phyloP scores from a whole-genome alignment of 257 asterid genomes.

The Penstemon davidsonii region DNA sequence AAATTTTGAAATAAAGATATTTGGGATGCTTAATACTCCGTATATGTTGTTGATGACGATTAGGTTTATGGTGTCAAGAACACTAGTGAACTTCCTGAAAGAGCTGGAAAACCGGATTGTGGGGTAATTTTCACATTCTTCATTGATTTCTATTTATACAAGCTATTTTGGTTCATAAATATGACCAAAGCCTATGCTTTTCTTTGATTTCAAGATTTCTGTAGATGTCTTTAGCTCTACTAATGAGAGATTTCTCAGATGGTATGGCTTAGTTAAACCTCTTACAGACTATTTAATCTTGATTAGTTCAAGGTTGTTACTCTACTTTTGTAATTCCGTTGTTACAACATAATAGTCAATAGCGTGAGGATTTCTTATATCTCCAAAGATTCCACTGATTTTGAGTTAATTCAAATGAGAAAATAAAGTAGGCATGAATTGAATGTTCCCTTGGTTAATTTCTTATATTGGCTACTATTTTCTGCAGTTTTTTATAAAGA shows the following conservation, averaged over 20 bases:
- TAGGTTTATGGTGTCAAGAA: slow-evolving; percentile 42
- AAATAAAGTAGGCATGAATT: not conserved
- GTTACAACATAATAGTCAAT: too few species aligned
- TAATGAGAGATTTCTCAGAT: too few species aligned
- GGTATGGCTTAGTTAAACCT: too few species aligned
- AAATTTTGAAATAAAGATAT: not conserved
- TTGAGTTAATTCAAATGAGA: not conserved
- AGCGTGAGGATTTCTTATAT: too few species aligned
- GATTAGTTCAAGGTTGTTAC: too few species aligned
- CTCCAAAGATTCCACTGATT: too few species aligned
- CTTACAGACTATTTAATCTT: too few species aligned
- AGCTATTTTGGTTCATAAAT: slow-evolving; percentile 1
- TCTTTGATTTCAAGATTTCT: not conserved
- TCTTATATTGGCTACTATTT: slow-evolving; percentile 14
- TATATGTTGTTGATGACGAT: slow-evolving; percentile 23
- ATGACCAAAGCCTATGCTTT: not conserved
- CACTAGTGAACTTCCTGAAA: slow-evolving; percentile 47
- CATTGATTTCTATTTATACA: not conserved
- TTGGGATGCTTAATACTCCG: not conserved
- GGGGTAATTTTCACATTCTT: slow-evolving; percentile 40
- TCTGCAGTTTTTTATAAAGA: slow-evolving; percentile 67
- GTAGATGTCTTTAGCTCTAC: too few species aligned
- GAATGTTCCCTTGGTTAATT: not conserved
- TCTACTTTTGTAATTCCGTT: too few species aligned
- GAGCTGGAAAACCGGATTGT: slow-evolving; percentile 64